Percentiles rank a stretch among this genome's conserved stretches.
These are phyloP conservation scores for Immersiella caudata DNA, from an alignment of 495 filamentous ascomycete species.

Conservation along the genomic window DNA sequence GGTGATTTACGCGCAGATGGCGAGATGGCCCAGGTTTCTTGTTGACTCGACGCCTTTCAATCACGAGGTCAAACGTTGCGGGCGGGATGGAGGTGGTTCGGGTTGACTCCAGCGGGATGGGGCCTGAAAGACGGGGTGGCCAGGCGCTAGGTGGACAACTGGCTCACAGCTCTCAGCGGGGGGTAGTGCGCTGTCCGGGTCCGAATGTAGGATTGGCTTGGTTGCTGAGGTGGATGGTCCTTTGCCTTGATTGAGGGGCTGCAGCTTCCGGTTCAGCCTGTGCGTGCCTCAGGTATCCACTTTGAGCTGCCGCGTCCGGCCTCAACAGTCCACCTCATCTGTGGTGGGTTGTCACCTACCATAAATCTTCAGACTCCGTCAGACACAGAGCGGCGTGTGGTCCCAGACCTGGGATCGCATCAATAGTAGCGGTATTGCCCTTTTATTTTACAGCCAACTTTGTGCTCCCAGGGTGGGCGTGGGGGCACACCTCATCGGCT, in stretches of 20 bases:
- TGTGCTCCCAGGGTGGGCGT: background rate
- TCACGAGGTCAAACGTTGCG: conserved; percentile 12
- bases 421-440: background rate
- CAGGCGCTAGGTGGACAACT: conserved; percentile 9
- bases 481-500: background rate
- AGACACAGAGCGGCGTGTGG: background rate
- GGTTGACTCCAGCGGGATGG: background rate
- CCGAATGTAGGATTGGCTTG: background rate
- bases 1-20: conserved; percentile 17
- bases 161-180: conserved; percentile 14
- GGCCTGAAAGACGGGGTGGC: background rate
- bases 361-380: background rate
- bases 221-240: background rate
- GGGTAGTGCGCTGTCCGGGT: background rate
- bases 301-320: background rate
- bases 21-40: conserved; percentile 6
- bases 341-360: background rate
- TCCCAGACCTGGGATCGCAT: background rate
- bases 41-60: conserved; percentile 1
- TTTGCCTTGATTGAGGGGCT: background rate
- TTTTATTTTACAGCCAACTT: background rate
- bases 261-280: background rate
- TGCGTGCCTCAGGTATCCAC: conserved; percentile 17
- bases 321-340: background rate
- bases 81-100: background rate